These are phyloP conservation scores for Cordyceps pruinosa DNA, from an alignment of 2,329 filamentous ascomycete genomes.

Conservation along the genomic window DNA sequence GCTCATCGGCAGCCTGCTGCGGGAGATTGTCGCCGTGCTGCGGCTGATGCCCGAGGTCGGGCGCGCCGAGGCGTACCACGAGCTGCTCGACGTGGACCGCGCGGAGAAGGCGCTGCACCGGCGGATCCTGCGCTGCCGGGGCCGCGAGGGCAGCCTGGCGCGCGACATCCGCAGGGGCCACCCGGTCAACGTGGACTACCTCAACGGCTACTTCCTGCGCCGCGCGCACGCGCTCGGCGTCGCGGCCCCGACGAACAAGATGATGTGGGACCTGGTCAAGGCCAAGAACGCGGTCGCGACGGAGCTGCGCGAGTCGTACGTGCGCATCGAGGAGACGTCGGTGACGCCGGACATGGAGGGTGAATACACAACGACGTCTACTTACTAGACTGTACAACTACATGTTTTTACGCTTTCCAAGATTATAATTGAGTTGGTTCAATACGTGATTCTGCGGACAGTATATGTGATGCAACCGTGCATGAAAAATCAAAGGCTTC, in stretches of 20 bases:
- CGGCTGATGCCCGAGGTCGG: constrained; percentile 66
- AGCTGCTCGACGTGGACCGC: constrained; percentile 50
- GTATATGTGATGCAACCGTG: too few species aligned
- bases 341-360: constrained; percentile 19
- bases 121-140: constrained; percentile 36
- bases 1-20: constrained; percentile 63
- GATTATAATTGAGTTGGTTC: neutral
- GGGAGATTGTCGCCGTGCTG: constrained; percentile 69
- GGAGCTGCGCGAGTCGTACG: constrained; percentile 25
- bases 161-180: constrained; percentile 54
- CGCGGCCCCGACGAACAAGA: constrained; percentile 63
- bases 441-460: neutral
- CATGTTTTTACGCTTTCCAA: neutral
- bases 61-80: constrained; percentile 48
- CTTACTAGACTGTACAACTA: constrained; percentile 10
- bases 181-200: constrained; percentile 70
- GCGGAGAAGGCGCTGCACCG: constrained; percentile 52
- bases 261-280: constrained; percentile 66
- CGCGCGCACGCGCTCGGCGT: constrained; percentile 67
- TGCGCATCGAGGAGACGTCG: constrained; percentile 31
- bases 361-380: constrained; percentile 17
- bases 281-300: constrained; percentile 48
- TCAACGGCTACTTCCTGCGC: constrained; percentile 81
- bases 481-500: neutral
- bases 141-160: constrained; percentile 56